Conservation (phyloP, 164 flowering plant genomes). For the Berberis vulgaris region DNA sequence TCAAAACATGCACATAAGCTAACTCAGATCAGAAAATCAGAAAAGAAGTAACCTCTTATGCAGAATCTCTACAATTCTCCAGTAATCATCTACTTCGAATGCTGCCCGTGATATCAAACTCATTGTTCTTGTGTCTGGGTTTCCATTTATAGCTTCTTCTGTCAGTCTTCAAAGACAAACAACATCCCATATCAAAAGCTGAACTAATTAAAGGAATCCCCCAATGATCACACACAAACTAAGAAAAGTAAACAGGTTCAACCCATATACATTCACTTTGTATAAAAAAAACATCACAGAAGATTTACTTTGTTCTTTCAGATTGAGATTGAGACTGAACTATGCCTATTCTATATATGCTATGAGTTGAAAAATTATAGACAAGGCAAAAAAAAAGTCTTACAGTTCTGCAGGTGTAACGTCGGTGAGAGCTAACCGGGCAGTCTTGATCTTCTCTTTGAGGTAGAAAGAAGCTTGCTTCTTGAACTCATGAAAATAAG, state of each 20-base stretch:
- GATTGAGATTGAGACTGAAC: background rate
- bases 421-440: conserved; percentile 78
- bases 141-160: conserved; percentile 76
- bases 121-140: conserved; percentile 53
- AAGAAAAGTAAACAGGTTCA: too few relatives aligned
- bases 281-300: background rate
- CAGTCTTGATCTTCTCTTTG: conserved; percentile 85
- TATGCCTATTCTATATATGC: too few relatives aligned
- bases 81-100: conserved; percentile 88
- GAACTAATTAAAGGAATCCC: too few relatives aligned
- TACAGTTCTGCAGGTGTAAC: conserved; percentile 85
- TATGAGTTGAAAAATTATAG: background rate
- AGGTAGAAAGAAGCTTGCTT: conserved; percentile 19
- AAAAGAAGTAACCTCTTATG: conserved; percentile 48
- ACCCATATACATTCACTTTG: background rate
- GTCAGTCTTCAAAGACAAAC: conserved; percentile 41
- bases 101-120: conserved; percentile 73
- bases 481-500: background rate
- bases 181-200: background rate
- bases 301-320: background rate
- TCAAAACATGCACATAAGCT: background rate
- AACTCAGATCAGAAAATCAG: background rate
- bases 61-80: conserved; percentile 70
- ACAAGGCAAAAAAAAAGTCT: conserved; percentile 8
- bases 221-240: too few relatives aligned